phyloP scores from a whole-genome alignment of 805 yeast genomes.

The Metschnikowia corniflorae region DNA sequence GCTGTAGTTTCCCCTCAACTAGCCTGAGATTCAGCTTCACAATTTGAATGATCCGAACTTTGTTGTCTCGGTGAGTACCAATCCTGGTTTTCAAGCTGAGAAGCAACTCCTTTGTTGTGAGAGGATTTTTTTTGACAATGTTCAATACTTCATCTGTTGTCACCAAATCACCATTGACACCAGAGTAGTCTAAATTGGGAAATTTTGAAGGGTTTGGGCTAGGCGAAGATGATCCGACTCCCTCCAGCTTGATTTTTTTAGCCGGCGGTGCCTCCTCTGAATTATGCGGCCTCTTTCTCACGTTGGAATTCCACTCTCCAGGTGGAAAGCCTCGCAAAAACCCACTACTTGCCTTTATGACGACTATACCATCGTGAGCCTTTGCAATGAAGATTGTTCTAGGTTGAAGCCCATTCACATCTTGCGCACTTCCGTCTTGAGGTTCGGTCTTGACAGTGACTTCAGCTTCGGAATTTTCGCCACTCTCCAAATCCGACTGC shows the following conservation, averaged over 20 bases:
- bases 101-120: slow-evolving; percentile 62
- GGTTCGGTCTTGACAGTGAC: slow-evolving; percentile 33
- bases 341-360: slow-evolving; percentile 59
- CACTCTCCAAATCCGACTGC: slow-evolving; percentile 54
- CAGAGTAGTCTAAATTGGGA: slow-evolving; percentile 33
- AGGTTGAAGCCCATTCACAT: slow-evolving; percentile 5
- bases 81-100: slow-evolving; percentile 59
- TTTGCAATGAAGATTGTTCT: slow-evolving; percentile 23
- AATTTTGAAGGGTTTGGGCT: slow-evolving; percentile 10
- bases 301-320: slow-evolving; percentile 83
- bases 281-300: slow-evolving; percentile 32
- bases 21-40: slow-evolving; percentile 56
- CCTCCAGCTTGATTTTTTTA: slow-evolving; percentile 41
- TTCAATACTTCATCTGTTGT: slow-evolving; percentile 70
- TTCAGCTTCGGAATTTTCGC: slow-evolving; percentile 47
- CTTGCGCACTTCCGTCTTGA: slow-evolving; percentile 19
- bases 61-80: slow-evolving; percentile 60
- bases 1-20: slow-evolving; percentile 45
- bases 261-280: slow-evolving; percentile 25
- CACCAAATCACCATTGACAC: slow-evolving; percentile 44
- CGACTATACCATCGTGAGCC: slow-evolving; percentile 43
- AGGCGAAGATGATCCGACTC: slow-evolving; percentile 13
- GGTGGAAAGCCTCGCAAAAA: slow-evolving; percentile 64
- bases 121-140: slow-evolving; percentile 54
- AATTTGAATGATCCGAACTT: slow-evolving; percentile 52